These are phyloP conservation scores for Schizosaccharomyces japonicus DNA, from an alignment of 805 yeast genomes.

Conservation along the genomic window DNA sequence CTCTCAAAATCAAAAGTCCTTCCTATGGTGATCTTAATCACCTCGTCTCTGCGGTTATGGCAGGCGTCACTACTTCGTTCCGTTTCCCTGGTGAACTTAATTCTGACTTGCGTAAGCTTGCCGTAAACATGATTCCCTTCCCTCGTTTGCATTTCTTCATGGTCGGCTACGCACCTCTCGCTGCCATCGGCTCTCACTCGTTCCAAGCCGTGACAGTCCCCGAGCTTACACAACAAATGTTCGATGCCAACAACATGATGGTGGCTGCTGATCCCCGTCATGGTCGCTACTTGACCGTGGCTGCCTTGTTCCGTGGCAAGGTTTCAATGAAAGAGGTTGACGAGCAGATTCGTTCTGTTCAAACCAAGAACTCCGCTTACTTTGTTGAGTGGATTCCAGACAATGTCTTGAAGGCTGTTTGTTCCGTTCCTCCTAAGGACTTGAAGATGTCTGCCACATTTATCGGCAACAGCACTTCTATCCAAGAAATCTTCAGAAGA, in stretches of 20 bases:
- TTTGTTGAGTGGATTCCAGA: conserved; percentile 94
- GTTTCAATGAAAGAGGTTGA: conserved; percentile 86
- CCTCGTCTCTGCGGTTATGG: conserved; percentile 76
- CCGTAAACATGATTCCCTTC: conserved; percentile 86
- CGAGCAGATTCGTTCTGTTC: conserved; percentile 75
- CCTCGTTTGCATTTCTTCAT: conserved; percentile 90
- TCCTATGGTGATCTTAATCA: conserved; percentile 58
- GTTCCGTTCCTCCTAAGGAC: conserved; percentile 75
- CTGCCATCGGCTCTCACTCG: conserved; percentile 50
- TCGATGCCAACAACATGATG: conserved; percentile 83
- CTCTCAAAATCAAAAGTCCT: conserved; percentile 60
- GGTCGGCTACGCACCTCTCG: conserved; percentile 86
- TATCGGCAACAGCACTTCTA: conserved; percentile 82
- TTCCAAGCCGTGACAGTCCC: conserved; percentile 76
- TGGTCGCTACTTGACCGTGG: conserved; percentile 81
- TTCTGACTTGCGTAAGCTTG: conserved; percentile 72
- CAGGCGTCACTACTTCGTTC: conserved; percentile 83
- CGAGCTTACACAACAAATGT: conserved; percentile 85
- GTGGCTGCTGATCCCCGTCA: conserved; percentile 84
- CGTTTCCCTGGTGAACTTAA: conserved; percentile 91
- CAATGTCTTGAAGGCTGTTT: conserved; percentile 69
- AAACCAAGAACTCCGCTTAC: conserved; percentile 57
- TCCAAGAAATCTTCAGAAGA: conserved; percentile 77
- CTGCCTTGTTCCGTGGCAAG: conserved; percentile 85
- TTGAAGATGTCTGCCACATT: conserved; percentile 79